Evolutionary conservation across 768 basidiomycete species (phyloP), one percentile per base, ranked within the genome.

Genomic region (Lactifluus echinatus): DNA sequence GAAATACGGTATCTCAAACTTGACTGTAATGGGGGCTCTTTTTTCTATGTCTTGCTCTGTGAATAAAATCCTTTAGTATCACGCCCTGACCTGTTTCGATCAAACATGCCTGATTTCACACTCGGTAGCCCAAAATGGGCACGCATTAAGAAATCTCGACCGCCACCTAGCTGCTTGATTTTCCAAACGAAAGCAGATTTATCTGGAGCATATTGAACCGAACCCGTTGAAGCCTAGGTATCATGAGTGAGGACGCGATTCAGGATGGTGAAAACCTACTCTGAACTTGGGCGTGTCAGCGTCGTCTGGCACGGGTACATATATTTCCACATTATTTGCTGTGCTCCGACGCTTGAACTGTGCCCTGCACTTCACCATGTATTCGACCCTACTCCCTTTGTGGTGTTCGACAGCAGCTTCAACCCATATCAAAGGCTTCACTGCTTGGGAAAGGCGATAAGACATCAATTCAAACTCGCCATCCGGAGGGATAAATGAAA

Each of bases 131-230:
- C 94, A 70, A 98, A 98, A 69, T 98, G 96, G 0, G 96, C 96
- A 11, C 96, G 80, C 95, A 98, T 97, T 53, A 97, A 78, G 73
- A 94, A 98, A 69, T 99, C 96, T 37, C 92, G 83, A 36, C 91
- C 91, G 5, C 96, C 96, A 4, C 91, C 94, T 0, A 99, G 80
- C 69, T 95, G 92, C 70, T 98, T 98, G 72, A 99, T 97, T 73
- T 97, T 97, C 96, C 96, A 98, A 1, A 97, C 90, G 66, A 98
- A 98, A 2, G 93, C 93, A 17, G 92, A 92, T 71, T 97, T 98
- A 70, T 99, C 96, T 0, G 95, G 96, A 1, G 89, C 93, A 67
- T 99, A 98, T 61, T 96, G 93, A 2, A 97, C 96, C 23, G 84
- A 88, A 3, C 96, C 96, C 12, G 93, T 94, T 15, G 93, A 87